Base-by-base conservation (phyloP, 2,329 filamentous ascomycete genomes). In the Colletotrichum cordylinicola region DNA sequence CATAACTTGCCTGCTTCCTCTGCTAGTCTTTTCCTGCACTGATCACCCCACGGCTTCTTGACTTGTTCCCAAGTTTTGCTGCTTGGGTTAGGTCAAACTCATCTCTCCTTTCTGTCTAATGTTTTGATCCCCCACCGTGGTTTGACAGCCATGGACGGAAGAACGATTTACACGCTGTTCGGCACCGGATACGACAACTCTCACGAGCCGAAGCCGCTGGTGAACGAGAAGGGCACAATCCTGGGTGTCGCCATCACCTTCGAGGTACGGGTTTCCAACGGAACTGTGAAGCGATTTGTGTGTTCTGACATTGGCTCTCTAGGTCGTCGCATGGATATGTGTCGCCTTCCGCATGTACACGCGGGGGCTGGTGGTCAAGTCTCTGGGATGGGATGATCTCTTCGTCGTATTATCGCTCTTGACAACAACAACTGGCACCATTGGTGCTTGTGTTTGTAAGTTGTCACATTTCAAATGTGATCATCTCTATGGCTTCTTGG, bases 301-400 rank as follows among this genome's bases (percentile, higher is more conserved):
- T 13, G 10, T 4, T 29, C 37, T 68, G 31, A 27, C 35, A 18
- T 35, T 35, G n/a, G 39, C 15, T 1, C 1, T 21, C 35, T 13
- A 84, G 82, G 43, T 79, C 18, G 10, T 83, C 8, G 79, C 82
- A 6, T 83, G 81, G 80, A 55, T 82, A 52, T 83, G 79, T 62
- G 81, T 83, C 56, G 75, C 70, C 13, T 71, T 82, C 66, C 78
- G 82, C 24, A 65, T 83, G 24, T 82, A 82, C 27, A 79, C 81
- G 8, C 80, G 83, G 16, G 77, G 79, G 29, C 58, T 67, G 24
- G 77, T 80, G 35, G 73, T 83, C 35, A 77, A 75, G 33, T 80
- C 80, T 24, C 69, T 83, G 6, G 83, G 84, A 21, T 84, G 80
- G 81, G 84, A 85, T 65, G 84, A 85, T 74, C 31, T 84, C 1